phyloP scores from a whole-genome alignment of 129 eudicot genomes.

The Saussurea involucrata region DNA sequence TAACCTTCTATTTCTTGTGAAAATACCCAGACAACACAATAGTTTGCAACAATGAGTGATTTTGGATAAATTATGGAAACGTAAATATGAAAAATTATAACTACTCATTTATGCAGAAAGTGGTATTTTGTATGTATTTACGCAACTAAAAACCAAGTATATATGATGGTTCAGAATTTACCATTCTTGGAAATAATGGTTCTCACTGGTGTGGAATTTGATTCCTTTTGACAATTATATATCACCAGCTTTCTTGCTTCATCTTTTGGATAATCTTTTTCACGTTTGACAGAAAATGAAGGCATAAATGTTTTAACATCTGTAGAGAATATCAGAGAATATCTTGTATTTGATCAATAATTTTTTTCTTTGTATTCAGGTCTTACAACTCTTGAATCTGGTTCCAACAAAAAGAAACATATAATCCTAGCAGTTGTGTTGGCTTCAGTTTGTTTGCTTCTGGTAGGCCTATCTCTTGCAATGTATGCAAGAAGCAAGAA shows the following conservation, averaged over 20 bases:
- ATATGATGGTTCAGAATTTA: neutral
- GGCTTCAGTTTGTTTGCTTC: neutral
- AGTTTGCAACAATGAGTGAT: neutral
- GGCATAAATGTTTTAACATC: neutral
- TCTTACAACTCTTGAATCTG: neutral
- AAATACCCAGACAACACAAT: neutral
- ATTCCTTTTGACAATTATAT: neutral
- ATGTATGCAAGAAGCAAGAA: neutral
- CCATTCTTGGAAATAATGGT: neutral
- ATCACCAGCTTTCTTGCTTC: neutral
- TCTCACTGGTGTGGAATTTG: neutral
- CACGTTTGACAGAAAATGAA: neutral
- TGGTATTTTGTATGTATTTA: neutral
- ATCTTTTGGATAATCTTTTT: neutral
- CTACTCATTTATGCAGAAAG: neutral
- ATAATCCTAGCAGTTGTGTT: neutral
- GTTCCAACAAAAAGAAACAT: neutral
- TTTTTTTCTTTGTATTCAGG: neutral
- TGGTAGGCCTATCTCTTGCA: neutral
- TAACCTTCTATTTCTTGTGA: neutral
- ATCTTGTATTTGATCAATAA: neutral
- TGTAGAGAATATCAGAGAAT: neutral
- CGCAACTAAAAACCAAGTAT: neutral
- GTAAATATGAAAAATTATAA: no score
- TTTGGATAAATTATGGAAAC: neutral